Percentiles rank a stretch among this genome's conserved stretches.
Conservation (phyloP, 2,329 filamentous ascomycete species). For the Nemania sp. region DNA sequence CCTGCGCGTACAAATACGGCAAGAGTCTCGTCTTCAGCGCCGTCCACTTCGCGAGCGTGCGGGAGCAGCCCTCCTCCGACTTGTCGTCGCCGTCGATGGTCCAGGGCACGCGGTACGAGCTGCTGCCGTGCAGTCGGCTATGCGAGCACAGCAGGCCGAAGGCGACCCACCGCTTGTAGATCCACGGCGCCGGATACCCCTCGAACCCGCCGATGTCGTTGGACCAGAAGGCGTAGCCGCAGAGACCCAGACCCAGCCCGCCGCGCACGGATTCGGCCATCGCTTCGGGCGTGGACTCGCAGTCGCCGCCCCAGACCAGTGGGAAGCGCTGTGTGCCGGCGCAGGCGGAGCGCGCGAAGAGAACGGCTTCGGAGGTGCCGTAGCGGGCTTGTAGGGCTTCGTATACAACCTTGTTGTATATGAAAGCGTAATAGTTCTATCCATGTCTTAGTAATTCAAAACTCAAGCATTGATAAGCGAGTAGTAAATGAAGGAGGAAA, state of each 20-base stretch:
- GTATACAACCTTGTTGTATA: constrained; percentile 78
- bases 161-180: constrained; percentile 84
- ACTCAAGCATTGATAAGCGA: neutral
- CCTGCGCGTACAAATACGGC: constrained; percentile 64
- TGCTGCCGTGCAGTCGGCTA: constrained; percentile 76
- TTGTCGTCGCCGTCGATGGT: constrained; percentile 74
- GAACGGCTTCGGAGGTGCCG: constrained; percentile 66
- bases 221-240: constrained; percentile 76
- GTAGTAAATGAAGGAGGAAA: neutral
- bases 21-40: constrained; percentile 64
- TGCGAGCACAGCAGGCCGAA: constrained; percentile 79
- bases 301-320: constrained; percentile 79
- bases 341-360: constrained; percentile 75
- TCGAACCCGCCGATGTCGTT: constrained; percentile 80
- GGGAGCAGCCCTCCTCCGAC: constrained; percentile 66
- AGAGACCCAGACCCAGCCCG: constrained; percentile 72
- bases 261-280: constrained; percentile 78
- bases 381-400: constrained; percentile 70
- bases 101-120: constrained; percentile 81
- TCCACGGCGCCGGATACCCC: constrained; percentile 72
- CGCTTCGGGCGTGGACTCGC: constrained; percentile 78
- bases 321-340: constrained; percentile 78
- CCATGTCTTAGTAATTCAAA: constrained; percentile 5
- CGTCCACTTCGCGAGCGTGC: constrained; percentile 60
- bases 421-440: constrained; percentile 77